These are phyloP conservation scores for Cladophialophora chaetospira DNA, from an alignment of 2,329 filamentous ascomycete genomes.

Conservation along the genomic window DNA sequence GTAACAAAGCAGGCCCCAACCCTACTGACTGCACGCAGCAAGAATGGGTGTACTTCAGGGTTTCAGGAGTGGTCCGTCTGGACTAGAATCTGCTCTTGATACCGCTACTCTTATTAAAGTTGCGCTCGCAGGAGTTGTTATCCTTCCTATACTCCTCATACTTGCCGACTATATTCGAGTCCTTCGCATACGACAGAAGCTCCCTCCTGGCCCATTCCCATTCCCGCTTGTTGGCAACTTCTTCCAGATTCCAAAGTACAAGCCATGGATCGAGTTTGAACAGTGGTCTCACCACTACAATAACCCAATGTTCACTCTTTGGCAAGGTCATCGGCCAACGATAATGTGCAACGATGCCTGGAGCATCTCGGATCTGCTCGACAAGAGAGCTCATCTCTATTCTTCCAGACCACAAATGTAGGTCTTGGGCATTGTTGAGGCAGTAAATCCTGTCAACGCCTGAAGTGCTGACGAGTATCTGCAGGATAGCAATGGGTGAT, in stretches of 20 bases:
- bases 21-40: background rate
- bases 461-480: background rate
- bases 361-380: constrained; percentile 37
- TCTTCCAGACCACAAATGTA: constrained; percentile 36
- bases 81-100: background rate
- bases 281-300: constrained; percentile 53
- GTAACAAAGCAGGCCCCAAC: background rate
- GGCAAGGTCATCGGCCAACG: constrained; percentile 49
- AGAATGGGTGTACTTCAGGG: constrained; percentile 21
- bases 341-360: constrained; percentile 42
- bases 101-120: background rate
- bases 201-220: constrained; percentile 59
- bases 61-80: background rate
- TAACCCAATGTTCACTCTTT: constrained; percentile 57
- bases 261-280: constrained; percentile 62
- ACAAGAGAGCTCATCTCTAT: constrained; percentile 40
- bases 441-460: background rate
- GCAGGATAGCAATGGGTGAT: constrained; percentile 36
- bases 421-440: background rate
- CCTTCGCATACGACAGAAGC: constrained; percentile 32
- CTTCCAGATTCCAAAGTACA: constrained; percentile 55
- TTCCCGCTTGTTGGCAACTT: constrained; percentile 59
- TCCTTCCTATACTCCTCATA: constrained; percentile 19
- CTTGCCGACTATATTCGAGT: constrained; percentile 34
- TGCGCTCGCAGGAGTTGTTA: constrained; percentile 5